Conservation (phyloP, 257 asterid species). For the Cynanchum wilfordii region DNA sequence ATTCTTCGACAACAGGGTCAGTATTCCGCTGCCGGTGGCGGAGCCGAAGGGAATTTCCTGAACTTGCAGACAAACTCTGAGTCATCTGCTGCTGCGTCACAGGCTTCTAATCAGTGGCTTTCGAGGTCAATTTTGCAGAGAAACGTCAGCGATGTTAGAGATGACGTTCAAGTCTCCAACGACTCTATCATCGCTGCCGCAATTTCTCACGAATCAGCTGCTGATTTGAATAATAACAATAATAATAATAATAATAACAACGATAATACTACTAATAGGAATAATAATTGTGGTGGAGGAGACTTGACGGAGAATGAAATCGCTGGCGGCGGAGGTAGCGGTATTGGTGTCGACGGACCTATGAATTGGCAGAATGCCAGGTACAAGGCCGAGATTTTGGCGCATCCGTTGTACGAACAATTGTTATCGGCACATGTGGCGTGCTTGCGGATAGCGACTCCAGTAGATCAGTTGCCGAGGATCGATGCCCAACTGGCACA, state of each 20-base stretch:
- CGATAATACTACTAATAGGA: slow-evolving; percentile 8
- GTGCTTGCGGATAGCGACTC: slow-evolving; percentile 76
- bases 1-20: slow-evolving; percentile 44
- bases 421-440: slow-evolving; percentile 65
- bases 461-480: slow-evolving; percentile 79
- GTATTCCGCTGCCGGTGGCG: slow-evolving; percentile 18
- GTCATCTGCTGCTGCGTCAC: slow-evolving; percentile 23
- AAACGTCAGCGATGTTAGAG: slow-evolving; percentile 27
- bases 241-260: neutral
- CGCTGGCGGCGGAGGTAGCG: slow-evolving; percentile 20
- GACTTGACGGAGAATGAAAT: slow-evolving; percentile 29
- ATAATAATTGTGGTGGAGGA: slow-evolving; percentile 20
- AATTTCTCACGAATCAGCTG: slow-evolving; percentile 37
- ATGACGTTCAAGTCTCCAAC: slow-evolving; percentile 35
- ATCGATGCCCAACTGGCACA: slow-evolving; percentile 70
- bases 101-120: slow-evolving; percentile 41
- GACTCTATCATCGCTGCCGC: slow-evolving; percentile 32
- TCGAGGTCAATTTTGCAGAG: slow-evolving; percentile 41
- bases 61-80: slow-evolving; percentile 48
- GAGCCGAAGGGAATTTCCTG: slow-evolving; percentile 42
- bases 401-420: slow-evolving; percentile 69
- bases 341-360: slow-evolving; percentile 26
- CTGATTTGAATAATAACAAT: slow-evolving; percentile 24
- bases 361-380: slow-evolving; percentile 59
- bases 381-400: slow-evolving; percentile 50